Base-by-base conservation (phyloP, 2,329 filamentous ascomycete genomes). In the Setomelanomma holmii region DNA sequence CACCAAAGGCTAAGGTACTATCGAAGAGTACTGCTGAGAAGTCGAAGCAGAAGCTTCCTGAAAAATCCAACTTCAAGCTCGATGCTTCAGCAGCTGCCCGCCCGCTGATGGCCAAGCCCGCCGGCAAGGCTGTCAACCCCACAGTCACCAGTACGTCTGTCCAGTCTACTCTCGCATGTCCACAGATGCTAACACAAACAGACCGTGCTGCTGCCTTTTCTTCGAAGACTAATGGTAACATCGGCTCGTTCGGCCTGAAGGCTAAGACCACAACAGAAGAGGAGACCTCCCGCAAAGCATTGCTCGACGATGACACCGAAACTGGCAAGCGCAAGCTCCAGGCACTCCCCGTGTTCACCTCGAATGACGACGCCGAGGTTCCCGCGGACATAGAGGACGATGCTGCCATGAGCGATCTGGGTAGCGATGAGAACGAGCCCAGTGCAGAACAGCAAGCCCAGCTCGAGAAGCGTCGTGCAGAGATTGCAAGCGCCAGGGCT, bases 221-320 rank as follows among this genome's bases (percentile, higher is more conserved):
- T 23, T 58, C 80, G 48, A 90, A 87, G 74, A 86, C 85, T 54
- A 86, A 85, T 63, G 83, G 85, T 43, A 93, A 93, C 68, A 84
- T 96, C 41, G 89, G 89, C 71, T 88, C 88, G 24, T 98, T 98
- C 68, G 93, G 92, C 2, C 86, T 98, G 40, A 83, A 82, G 53
- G 78, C 84, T 36, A 80, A 81, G 45, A 76, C 79, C 42, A 91
- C 91, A 46, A 88, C 90, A 45, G 91, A 90, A 67, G 74, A 83
- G 3, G 80, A 84, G 4, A 80, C 85, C 17, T 91, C 91, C 69
- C 88, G 88, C 62, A 91, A 90, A 55, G 80, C 96, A 19, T 87
- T 92, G 63, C 87, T 97, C 64, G 93, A 90, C 55, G 93, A 97
- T 68, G 93, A 97, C 66, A 91, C 96, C 66, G 88, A 86, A 24